A percentile compares a stretch with the other conserved stretches of the same genome.
Conservation (phyloP, 2,329 filamentous ascomycete species). For the Sporothrix dimorphospora region DNA sequence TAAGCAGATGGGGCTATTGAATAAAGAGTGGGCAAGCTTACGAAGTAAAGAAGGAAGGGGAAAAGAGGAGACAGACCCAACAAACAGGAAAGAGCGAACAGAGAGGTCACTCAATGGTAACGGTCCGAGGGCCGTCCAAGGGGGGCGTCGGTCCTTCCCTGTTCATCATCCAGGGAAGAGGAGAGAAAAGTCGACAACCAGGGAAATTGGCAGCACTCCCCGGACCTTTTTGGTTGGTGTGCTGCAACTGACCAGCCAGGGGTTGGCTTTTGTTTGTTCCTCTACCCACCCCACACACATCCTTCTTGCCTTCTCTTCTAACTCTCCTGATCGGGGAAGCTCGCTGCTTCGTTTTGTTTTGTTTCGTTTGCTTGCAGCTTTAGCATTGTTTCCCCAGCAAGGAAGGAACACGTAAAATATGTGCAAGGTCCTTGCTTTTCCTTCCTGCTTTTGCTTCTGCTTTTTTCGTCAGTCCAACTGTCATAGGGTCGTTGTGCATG, state of each 20-base stretch:
- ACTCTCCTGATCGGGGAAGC: neutral
- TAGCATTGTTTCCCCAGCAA: neutral
- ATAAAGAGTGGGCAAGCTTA: neutral
- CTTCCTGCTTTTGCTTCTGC: neutral
- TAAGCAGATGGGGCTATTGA: neutral
- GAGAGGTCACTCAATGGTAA: neutral
- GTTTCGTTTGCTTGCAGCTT: neutral
- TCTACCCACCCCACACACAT: neutral
- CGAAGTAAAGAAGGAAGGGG: neutral
- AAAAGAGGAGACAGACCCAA: neutral
- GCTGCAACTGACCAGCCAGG: neutral
- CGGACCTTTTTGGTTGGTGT: neutral
- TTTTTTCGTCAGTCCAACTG: neutral
- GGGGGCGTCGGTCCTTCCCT: neutral
- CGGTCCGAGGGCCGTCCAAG: neutral
- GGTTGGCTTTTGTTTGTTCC: neutral
- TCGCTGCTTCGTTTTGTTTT: neutral
- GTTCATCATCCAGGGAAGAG: neutral
- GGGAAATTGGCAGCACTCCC: neutral
- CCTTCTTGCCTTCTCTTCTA: neutral
- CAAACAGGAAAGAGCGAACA: conserved; percentile 10
- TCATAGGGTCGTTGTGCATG: neutral
- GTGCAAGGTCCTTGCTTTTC: neutral
- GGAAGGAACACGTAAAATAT: neutral
- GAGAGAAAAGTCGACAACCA: neutral